Evolutionary conservation across 2,329 filamentous ascomycete genomes (phyloP).

Genomic region (Ophidiomyces ophidiicola): DNA sequence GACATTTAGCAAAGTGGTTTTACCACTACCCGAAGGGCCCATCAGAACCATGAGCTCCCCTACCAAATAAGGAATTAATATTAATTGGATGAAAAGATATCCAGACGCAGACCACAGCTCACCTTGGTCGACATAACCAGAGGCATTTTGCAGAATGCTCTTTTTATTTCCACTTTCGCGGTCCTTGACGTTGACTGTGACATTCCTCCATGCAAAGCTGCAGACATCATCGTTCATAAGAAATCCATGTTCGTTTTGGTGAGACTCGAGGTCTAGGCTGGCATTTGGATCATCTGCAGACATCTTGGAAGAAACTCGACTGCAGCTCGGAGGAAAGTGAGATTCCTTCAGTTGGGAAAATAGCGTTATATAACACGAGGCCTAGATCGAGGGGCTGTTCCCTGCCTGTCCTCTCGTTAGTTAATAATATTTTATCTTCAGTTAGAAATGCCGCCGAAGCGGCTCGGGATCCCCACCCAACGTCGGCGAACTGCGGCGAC

Average conservation of each 20-base stretch:
- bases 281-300: conserved; percentile 3
- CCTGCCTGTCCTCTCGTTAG: too few species aligned
- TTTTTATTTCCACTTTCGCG: conserved; percentile 51
- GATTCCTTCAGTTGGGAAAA: too few species aligned
- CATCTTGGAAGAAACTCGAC: conserved; percentile 2
- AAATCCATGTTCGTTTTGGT: conserved; percentile 20
- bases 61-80: conserved; percentile 17
- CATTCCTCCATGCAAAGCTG: conserved; percentile 52
- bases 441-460: too few species aligned
- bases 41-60: conserved; percentile 69
- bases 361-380: too few species aligned
- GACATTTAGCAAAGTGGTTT: conserved; percentile 73
- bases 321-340: neutral
- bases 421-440: too few species aligned
- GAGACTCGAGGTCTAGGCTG: conserved; percentile 22
- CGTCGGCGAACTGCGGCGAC: too few species aligned
- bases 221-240: conserved; percentile 49
- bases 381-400: too few species aligned
- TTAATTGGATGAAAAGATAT: neutral
- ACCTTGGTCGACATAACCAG: conserved; percentile 54
- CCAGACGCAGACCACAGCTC: conserved; percentile 4
- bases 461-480: too few species aligned
- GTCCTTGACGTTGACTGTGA: conserved; percentile 63
- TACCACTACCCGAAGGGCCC: conserved; percentile 63
- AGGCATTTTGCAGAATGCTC: conserved; percentile 50